Conservation (phyloP, 2,329 filamentous ascomycete species). For the Monosporascus sp. region DNA sequence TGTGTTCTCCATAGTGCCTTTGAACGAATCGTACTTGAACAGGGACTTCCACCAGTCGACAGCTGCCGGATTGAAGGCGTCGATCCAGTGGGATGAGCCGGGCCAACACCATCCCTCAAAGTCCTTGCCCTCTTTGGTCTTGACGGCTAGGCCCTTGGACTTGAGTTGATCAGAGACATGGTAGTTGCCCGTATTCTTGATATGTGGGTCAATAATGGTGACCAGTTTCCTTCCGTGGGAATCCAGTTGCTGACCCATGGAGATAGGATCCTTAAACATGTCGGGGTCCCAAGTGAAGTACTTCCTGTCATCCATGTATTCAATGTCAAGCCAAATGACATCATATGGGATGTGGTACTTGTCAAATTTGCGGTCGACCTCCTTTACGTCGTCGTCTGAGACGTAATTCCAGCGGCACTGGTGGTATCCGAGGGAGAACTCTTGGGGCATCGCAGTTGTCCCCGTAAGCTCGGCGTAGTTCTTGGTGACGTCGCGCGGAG, state of each 20-base stretch:
- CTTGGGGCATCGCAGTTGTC: slow-evolving; percentile 83
- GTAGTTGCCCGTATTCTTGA: slow-evolving; percentile 86
- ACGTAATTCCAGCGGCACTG: slow-evolving; percentile 99
- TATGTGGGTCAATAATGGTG: slow-evolving; percentile 92
- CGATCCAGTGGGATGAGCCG: slow-evolving; percentile 92
- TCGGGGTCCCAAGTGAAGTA: slow-evolving; percentile 97
- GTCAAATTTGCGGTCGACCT: slow-evolving; percentile 95
- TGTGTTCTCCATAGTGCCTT: slow-evolving; percentile 78
- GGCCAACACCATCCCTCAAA: slow-evolving; percentile 99
- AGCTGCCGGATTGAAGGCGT: slow-evolving; percentile 90
- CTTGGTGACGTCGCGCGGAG: slow-evolving; percentile 74
- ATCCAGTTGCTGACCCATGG: slow-evolving; percentile 85
- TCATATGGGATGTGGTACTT: slow-evolving; percentile 95
- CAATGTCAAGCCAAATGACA: slow-evolving; percentile 97
- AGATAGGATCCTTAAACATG: slow-evolving; percentile 78
- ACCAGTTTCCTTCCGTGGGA: slow-evolving; percentile 85
- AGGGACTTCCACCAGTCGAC: slow-evolving; percentile 86
- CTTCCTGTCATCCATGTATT: slow-evolving; percentile 94
- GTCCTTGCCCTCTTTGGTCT: slow-evolving; percentile 82
- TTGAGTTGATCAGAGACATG: slow-evolving; percentile 74
- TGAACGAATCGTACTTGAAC: slow-evolving; percentile 85
- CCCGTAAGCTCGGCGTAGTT: slow-evolving; percentile 88
- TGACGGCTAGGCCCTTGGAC: slow-evolving; percentile 75
- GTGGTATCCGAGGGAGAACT: slow-evolving; percentile 90
- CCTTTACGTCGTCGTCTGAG: slow-evolving; percentile 92